These are phyloP conservation scores for Malus sieversii DNA, from an alignment of 306 rosid genomes.

Conservation along the genomic window DNA sequence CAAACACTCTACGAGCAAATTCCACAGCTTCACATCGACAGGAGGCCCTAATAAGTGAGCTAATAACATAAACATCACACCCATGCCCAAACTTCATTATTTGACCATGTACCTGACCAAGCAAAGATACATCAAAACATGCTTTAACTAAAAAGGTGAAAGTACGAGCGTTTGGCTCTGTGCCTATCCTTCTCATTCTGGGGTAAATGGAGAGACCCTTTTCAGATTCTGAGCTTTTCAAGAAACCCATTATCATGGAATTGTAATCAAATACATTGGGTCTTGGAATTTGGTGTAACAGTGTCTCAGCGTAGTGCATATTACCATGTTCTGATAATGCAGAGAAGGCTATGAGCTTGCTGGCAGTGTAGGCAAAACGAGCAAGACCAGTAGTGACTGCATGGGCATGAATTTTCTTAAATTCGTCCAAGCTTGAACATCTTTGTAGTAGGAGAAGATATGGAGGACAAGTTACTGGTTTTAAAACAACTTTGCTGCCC, in stretches of 20 bases:
- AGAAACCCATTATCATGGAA: constrained; percentile 14
- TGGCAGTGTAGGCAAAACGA: constrained; percentile 16
- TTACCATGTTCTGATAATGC: constrained; percentile 3
- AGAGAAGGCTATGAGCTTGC: constrained; percentile 17
- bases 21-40: constrained; percentile 6
- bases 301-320: constrained; percentile 2
- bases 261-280: constrained; percentile 20
- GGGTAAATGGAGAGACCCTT: constrained; percentile 20
- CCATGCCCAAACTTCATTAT: constrained; percentile 16
- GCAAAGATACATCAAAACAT: background rate
- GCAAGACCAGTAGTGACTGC: constrained; percentile 17
- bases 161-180: constrained; percentile 20
- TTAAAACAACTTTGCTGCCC: background rate
- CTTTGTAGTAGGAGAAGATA: constrained; percentile 13
- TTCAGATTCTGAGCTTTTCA: background rate
- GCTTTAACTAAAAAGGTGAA: constrained; percentile 9
- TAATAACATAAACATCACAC: constrained; percentile 10
- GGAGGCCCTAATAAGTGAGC: constrained; percentile 6
- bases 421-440: constrained; percentile 13
- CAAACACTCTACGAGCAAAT: constrained; percentile 12
- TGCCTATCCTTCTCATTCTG: constrained; percentile 5
- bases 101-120: constrained; percentile 14
- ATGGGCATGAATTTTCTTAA: constrained; percentile 23
- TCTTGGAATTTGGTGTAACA: background rate
- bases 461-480: background rate